These are phyloP conservation scores for Penicillium steckii DNA, from an alignment of 495 filamentous ascomycete genomes.

Conservation along the genomic window DNA sequence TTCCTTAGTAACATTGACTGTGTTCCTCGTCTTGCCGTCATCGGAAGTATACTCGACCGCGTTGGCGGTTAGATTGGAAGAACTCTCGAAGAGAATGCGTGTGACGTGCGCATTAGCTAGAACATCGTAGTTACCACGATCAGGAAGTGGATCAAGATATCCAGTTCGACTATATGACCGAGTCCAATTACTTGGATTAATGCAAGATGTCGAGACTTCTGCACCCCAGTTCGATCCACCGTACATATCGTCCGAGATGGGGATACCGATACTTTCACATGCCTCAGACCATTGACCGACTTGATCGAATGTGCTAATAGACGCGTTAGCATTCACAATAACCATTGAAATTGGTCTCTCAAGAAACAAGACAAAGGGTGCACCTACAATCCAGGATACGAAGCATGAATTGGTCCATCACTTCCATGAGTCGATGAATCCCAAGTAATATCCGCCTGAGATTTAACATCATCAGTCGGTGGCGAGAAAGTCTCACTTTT, in stretches of 20 bases:
- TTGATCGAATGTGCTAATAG: conserved; percentile 28
- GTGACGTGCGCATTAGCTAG: conserved; percentile 46
- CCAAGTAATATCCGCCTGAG: conserved; percentile 39
- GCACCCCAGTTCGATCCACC: conserved; percentile 29
- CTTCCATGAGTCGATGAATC: conserved; percentile 34
- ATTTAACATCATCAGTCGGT: conserved; percentile 30
- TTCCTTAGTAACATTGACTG: conserved; percentile 45
- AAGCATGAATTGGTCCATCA: conserved; percentile 45
- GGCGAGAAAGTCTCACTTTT: conserved; percentile 44
- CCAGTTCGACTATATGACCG: conserved; percentile 33
- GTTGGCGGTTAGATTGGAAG: conserved; percentile 27
- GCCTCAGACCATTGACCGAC: conserved; percentile 29
- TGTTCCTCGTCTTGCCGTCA: conserved; percentile 23
- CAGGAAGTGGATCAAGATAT: conserved; percentile 42
- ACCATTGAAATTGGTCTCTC: too few relatives aligned
- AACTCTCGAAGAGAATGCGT: conserved; percentile 36
- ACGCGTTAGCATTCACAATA: conserved; percentile 7
- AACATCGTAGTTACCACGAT: conserved; percentile 41
- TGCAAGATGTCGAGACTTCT: conserved; percentile 32
- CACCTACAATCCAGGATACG: conserved; percentile 46
- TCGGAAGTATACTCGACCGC: conserved; percentile 33
- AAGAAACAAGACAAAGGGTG: too few relatives aligned
- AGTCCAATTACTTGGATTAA: conserved; percentile 36
- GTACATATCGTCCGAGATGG: conserved; percentile 28
- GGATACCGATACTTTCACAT: conserved; percentile 24